Conservation (phyloP, 805 yeast species). For the Candida hispaniensis region DNA sequence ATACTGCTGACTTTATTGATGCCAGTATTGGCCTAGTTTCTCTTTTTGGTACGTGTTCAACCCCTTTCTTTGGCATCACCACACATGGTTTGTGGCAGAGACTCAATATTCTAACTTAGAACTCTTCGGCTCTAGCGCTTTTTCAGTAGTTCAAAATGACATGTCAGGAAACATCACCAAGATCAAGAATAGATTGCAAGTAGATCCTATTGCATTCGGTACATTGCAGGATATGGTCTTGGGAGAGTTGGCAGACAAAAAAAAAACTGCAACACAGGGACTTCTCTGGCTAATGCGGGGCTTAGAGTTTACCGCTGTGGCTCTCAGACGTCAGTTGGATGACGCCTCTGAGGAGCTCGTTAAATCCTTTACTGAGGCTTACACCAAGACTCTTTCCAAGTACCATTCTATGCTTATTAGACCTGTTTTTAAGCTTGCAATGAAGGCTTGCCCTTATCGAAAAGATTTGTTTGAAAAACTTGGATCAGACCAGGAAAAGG, state of each 20-base stretch:
- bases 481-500: constrained; percentile 64
- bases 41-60: constrained; percentile 51
- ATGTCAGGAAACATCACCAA: constrained; percentile 80
- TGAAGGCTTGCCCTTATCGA: constrained; percentile 92
- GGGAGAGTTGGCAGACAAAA: constrained; percentile 55
- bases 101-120: constrained; percentile 37
- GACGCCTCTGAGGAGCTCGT: constrained; percentile 54
- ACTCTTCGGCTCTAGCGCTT: constrained; percentile 75
- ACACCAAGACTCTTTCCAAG: constrained; percentile 65
- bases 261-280: constrained; percentile 81
- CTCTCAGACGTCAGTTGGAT: constrained; percentile 69
- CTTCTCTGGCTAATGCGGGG: constrained; percentile 76
- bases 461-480: constrained; percentile 72
- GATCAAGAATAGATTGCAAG: constrained; percentile 53
- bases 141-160: constrained; percentile 74
- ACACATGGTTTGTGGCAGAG: background rate
- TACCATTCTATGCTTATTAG: constrained; percentile 73
- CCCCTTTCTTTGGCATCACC: background rate
- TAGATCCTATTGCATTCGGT: constrained; percentile 50
- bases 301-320: constrained; percentile 79
- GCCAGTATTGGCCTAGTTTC: constrained; percentile 78
- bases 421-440: constrained; percentile 84
- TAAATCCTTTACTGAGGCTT: constrained; percentile 75
- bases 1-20: constrained; percentile 65
- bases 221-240: constrained; percentile 71